A percentile compares a stretch with the other conserved stretches of the same genome.
Evolutionary conservation across 1,139 yeast species (phyloP).

Genomic region (Lodderomyces oxycetoniae): DNA sequence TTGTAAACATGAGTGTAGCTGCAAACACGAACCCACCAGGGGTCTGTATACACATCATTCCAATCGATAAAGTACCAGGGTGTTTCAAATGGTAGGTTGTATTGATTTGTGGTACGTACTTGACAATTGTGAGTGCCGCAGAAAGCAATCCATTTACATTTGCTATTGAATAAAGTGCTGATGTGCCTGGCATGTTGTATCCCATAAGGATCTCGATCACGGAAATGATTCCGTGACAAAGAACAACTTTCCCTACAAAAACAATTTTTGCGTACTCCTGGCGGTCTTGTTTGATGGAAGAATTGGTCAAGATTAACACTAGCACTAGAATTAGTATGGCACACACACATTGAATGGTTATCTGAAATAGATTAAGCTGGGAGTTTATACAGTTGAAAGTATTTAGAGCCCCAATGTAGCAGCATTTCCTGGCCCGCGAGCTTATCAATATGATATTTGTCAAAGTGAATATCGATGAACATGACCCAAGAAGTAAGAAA

Average conservation of each 20-base stretch:
- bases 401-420: constrained; percentile 36
- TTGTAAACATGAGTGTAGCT: constrained; percentile 60
- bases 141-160: constrained; percentile 60
- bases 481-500: constrained; percentile 67
- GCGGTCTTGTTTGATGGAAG: constrained; percentile 44
- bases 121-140: constrained; percentile 58
- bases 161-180: constrained; percentile 41
- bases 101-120: constrained; percentile 75
- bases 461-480: constrained; percentile 66
- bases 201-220: constrained; percentile 31
- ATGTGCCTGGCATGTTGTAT: constrained; percentile 15
- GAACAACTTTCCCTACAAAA: constrained; percentile 37
- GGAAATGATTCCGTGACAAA: constrained; percentile 33
- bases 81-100: constrained; percentile 69
- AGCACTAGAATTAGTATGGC: constrained; percentile 57
- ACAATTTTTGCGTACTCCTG: constrained; percentile 41
- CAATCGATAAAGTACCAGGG: constrained; percentile 74
- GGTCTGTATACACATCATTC: constrained; percentile 83
- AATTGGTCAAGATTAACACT: constrained; percentile 45
- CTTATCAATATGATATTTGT: constrained; percentile 65
- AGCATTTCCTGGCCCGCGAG: constrained; percentile 50
- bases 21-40: constrained; percentile 88
- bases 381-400: constrained; percentile 65
- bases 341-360: constrained; percentile 61
- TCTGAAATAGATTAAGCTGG: constrained; percentile 65